phyloP scores from a whole-genome alignment of 1,139 yeast species.

The Blastobotrys proliferans region DNA sequence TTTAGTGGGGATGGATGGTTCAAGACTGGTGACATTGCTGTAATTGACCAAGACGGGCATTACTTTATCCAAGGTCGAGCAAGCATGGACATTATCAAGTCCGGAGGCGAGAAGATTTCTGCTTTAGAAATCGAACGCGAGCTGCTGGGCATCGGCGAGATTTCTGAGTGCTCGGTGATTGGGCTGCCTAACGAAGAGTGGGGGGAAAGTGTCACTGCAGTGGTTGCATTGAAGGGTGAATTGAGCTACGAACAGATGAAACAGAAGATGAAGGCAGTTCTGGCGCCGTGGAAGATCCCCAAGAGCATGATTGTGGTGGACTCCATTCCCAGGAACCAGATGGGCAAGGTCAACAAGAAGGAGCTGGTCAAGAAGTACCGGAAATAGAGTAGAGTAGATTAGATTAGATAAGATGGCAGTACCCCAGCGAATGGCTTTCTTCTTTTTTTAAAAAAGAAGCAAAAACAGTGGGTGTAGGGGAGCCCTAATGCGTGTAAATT shows the following conservation, averaged over 20 bases:
- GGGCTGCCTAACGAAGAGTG: conserved; percentile 35
- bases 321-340: conserved; percentile 34
- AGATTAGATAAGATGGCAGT: not conserved
- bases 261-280: conserved; percentile 24
- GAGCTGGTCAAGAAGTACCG: conserved; percentile 25
- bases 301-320: conserved; percentile 27
- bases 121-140: conserved; percentile 39
- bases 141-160: conserved; percentile 30
- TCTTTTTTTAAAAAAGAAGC: no score
- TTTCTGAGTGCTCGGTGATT: conserved; percentile 34
- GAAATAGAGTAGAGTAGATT: not conserved
- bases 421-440: no score
- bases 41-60: conserved; percentile 29
- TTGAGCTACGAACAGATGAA: conserved; percentile 26
- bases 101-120: conserved; percentile 38
- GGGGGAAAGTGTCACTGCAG: conserved; percentile 38
- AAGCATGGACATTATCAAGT: conserved; percentile 38
- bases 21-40: conserved; percentile 38
- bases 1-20: conserved; percentile 35
- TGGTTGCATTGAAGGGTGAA: conserved; percentile 25
- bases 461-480: no score
- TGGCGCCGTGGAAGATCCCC: conserved; percentile 34
- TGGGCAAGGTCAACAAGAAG: conserved; percentile 38
- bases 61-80: conserved; percentile 36
- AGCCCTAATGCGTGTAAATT: no score